Conservation (phyloP, 1,139 yeast species). For the Zygoascus meyerae region DNA sequence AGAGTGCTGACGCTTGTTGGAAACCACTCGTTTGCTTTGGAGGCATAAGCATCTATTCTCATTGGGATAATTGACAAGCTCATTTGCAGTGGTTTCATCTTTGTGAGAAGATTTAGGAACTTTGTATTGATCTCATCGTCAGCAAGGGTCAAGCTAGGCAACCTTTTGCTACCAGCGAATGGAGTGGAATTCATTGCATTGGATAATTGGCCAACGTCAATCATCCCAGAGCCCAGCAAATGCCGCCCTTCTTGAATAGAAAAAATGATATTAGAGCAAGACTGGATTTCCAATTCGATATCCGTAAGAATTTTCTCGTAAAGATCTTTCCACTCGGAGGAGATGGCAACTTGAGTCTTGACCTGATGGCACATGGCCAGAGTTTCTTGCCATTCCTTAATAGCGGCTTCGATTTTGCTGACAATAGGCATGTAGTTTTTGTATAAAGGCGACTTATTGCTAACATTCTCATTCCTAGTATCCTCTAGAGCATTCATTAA, state of each 20-base stretch:
- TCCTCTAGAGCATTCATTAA: slow-evolving; percentile 38
- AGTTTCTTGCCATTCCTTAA: slow-evolving; percentile 37
- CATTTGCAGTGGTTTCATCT: slow-evolving; percentile 48
- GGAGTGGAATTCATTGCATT: slow-evolving; percentile 5
- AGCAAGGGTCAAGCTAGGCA: slow-evolving; percentile 27
- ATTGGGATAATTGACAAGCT: slow-evolving; percentile 56
- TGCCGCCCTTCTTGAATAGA: slow-evolving; percentile 31
- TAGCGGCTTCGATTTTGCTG: slow-evolving; percentile 22
- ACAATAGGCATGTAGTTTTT: slow-evolving; percentile 17
- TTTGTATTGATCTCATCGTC: slow-evolving; percentile 31
- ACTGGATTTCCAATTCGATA: slow-evolving; percentile 46
- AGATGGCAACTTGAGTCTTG: slow-evolving; percentile 46
- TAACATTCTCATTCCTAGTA: slow-evolving; percentile 19
- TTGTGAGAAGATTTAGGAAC: slow-evolving; percentile 33
- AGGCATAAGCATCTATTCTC: slow-evolving; percentile 44
- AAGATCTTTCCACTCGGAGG: slow-evolving; percentile 56
- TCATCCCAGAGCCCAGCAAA: slow-evolving; percentile 5
- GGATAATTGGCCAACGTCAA: slow-evolving; percentile 10
- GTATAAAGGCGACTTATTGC: slow-evolving; percentile 9
- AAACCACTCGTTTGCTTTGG: slow-evolving; percentile 31
- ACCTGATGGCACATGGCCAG: slow-evolving; percentile 37
- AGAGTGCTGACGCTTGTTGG: slow-evolving; percentile 39
- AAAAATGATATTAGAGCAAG: slow-evolving; percentile 36
- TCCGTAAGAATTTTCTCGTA: slow-evolving; percentile 47
- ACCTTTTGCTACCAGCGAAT: neutral